These are phyloP conservation scores for Pilatotrama ljubarskyi DNA, from an alignment of 768 basidiomycete genomes.

Conservation along the genomic window DNA sequence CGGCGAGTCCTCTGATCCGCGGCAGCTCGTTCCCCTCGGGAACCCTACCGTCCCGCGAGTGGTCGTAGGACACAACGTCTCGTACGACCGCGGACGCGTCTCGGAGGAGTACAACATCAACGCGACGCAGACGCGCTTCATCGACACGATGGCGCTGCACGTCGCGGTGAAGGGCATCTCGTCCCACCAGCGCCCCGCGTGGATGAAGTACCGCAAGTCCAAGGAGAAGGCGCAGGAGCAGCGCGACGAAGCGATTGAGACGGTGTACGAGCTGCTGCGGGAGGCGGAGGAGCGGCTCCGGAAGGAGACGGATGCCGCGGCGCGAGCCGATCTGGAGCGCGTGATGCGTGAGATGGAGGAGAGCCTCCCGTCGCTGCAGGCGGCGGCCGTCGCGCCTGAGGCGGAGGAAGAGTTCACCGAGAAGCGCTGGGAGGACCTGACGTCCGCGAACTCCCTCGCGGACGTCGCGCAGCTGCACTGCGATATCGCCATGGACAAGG, in stretches of 20 bases:
- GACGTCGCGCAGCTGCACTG: constrained; percentile 94
- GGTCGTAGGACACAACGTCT: constrained; percentile 92
- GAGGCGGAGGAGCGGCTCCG: constrained; percentile 38
- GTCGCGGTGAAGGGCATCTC: constrained; percentile 94
- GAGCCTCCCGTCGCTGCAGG: constrained; percentile 39
- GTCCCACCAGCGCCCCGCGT: constrained; percentile 90
- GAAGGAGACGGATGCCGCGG: constrained; percentile 41
- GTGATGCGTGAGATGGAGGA: constrained; percentile 42
- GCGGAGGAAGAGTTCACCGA: constrained; percentile 43
- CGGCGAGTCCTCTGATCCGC: constrained; percentile 50
- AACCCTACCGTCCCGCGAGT: constrained; percentile 53
- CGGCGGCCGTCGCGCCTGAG: constrained; percentile 40
- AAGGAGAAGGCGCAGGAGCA: constrained; percentile 56
- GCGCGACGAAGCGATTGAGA: constrained; percentile 63
- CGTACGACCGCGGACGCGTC: constrained; percentile 86
- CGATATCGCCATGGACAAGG: constrained; percentile 76
- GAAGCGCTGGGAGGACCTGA: constrained; percentile 90
- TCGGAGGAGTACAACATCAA: constrained; percentile 77
- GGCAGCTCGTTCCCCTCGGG: constrained; percentile 78
- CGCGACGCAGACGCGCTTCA: constrained; percentile 71
- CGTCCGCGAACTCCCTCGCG: constrained; percentile 86
- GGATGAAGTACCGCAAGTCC: constrained; percentile 82
- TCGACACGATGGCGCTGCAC: constrained; percentile 95
- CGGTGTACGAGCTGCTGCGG: constrained; percentile 54
- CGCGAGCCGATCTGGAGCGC: constrained; percentile 41